These are phyloP conservation scores for Gypsophila paniculata DNA, from an alignment of 179 eudicot genomes.

Conservation along the genomic window DNA sequence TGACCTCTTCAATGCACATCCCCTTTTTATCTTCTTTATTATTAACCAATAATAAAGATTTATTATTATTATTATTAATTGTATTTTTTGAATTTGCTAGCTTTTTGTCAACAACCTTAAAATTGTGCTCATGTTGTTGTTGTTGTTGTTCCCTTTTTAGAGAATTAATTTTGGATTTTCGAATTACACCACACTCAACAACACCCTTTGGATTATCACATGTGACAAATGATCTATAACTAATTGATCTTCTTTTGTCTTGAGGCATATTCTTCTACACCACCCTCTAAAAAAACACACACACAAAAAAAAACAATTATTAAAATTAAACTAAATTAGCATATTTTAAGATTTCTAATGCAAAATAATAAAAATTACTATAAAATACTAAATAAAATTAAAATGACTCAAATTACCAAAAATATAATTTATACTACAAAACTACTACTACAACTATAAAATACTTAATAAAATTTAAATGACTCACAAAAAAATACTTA, in stretches of 20 bases:
- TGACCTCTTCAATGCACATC: slow-evolving; percentile 28
- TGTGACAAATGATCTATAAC: slow-evolving; percentile 71
- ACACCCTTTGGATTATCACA: slow-evolving; percentile 88
- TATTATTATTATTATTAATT: too few species aligned
- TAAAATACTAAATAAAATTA: not conserved
- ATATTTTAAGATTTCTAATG: not conserved
- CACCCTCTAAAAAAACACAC: not conserved
- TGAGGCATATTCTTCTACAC: slow-evolving; percentile 62
- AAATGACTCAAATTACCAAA: not conserved
- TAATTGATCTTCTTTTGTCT: slow-evolving; percentile 58
- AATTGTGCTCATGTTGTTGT: not conserved
- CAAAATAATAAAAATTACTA: not conserved
- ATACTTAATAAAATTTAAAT: too few species aligned
- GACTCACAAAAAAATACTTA: too few species aligned
- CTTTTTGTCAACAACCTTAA: slow-evolving; percentile 28
- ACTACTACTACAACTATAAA: too few species aligned
- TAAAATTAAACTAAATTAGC: not conserved
- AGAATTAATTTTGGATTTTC: slow-evolving; percentile 48
- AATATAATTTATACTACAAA: too few species aligned
- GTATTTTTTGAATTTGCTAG: not conserved
- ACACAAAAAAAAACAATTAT: not conserved
- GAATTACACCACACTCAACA: slow-evolving; percentile 55
- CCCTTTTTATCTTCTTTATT: slow-evolving; percentile 32
- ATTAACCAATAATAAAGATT: slow-evolving; percentile 18
- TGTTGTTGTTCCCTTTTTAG: slow-evolving; percentile 33